These are phyloP conservation scores for Globisporangium orthogonon DNA, from an alignment of 352 stramenopile species.

Conservation along the genomic window DNA sequence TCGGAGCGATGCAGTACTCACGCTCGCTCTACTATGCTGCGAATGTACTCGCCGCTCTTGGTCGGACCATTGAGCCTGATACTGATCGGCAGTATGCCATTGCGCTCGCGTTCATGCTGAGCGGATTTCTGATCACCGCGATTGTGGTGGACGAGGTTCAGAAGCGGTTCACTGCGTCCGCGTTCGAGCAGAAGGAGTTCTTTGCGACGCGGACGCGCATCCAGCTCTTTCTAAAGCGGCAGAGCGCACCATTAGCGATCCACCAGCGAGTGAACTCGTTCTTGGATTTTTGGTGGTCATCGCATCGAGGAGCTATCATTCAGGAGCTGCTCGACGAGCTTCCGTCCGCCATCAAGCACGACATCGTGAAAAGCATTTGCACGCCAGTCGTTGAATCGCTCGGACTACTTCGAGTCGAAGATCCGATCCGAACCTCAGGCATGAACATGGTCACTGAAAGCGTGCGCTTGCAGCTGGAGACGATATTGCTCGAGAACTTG, in stretches of 20 bases:
- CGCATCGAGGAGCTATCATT: constrained; percentile 55
- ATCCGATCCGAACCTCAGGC: constrained; percentile 9
- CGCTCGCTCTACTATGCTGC: constrained; percentile 52
- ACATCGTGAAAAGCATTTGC: constrained; percentile 57
- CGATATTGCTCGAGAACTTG: constrained; percentile 42
- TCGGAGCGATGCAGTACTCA: constrained; percentile 45
- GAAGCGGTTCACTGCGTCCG: constrained; percentile 56
- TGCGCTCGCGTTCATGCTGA: constrained; percentile 60
- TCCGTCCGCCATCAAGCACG: constrained; percentile 40
- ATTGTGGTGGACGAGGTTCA: constrained; percentile 68
- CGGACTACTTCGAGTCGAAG: constrained; percentile 16
- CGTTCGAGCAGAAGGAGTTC: constrained; percentile 65
- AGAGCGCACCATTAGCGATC: constrained; percentile 43
- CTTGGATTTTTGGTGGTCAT: constrained; percentile 64
- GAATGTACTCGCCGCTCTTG: constrained; percentile 41
- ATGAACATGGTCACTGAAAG: background rate
- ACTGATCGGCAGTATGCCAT: constrained; percentile 40
- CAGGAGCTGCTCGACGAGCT: constrained; percentile 51
- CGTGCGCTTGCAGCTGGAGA: constrained; percentile 29
- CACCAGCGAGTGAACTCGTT: constrained; percentile 59
- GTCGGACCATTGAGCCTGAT: constrained; percentile 35
- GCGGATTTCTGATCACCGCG: constrained; percentile 56
- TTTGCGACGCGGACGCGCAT: constrained; percentile 47
- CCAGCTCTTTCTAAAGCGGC: constrained; percentile 55
- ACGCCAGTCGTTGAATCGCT: constrained; percentile 38